Evolutionary conservation across 352 stramenopile genomes (phyloP), one percentile per base, ranked within the genome.

Genomic region (Phytophthora citricola): DNA sequence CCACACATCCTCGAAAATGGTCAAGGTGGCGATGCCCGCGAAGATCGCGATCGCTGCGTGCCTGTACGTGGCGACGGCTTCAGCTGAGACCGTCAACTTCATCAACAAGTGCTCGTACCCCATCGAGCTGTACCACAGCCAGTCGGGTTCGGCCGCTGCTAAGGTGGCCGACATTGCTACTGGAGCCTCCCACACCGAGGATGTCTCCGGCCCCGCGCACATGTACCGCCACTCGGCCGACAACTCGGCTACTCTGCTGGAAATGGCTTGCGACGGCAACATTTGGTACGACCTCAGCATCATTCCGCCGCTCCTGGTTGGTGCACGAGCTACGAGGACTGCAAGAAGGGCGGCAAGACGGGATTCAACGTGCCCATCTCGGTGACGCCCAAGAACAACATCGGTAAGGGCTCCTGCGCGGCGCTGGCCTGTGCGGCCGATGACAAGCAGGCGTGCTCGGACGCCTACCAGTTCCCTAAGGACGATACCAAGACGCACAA

Each of bases 401-500:
- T 34, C 0, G 63, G 64, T 47, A 45, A 45, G 51, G 62, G 32
- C 8, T 77, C 63, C 29, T 93, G 82, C 58, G 22, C 49, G 9
- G 20, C 46, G 15, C 50, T 93, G 9, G 46, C 60, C 6, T 90
- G 83, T 14, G 52, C 61, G 0, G 24, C 31, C 0, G 65, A 83
- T 29, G 69, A 76, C 60, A 59, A 75, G 27, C 26, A 52, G 0
- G 10, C 47, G 4, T 91, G 82, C 56, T 39, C 58, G 8, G 80
- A 90, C 40, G 84, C 78, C 9, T 93, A 93, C 69, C 68, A 81
- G 14, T 93, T 69, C 63, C 84, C 84, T 5, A 69, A 45, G 52
- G 84, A 90, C 62, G 69, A 91, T 58, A 71, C 54, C 43, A 93
- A 93, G 73, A 92, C 74, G n/a, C 81, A 84, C 69, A 73, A 73